A percentile compares a stretch with the other conserved stretches of the same genome.
Conservation (phyloP, 1,139 yeast species). For the Zhuliangozyma blackwelliae region DNA sequence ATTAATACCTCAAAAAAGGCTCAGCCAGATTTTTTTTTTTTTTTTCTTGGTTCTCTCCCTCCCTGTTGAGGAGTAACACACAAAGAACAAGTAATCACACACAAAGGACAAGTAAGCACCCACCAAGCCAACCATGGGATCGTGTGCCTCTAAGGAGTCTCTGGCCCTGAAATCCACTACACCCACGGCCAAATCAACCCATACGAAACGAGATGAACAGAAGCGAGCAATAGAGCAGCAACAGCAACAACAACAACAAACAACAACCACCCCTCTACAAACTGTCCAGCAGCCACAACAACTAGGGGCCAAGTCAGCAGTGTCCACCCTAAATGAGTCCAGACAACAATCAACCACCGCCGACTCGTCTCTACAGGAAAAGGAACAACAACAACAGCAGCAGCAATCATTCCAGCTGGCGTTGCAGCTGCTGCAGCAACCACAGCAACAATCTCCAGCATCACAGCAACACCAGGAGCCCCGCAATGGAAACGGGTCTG, state of each 20-base stretch:
- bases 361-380: slow-evolving; percentile 6
- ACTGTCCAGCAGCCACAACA: no score
- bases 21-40: not conserved
- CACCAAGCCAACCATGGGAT: slow-evolving; percentile 10
- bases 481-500: not conserved
- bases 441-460: not conserved
- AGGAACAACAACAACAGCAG: not conserved
- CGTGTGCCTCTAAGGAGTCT: slow-evolving; percentile 12
- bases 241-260: slow-evolving; percentile 3
- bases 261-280: slow-evolving; percentile 1
- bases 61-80: not conserved
- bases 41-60: not conserved
- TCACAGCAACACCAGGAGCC: not conserved
- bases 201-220: slow-evolving; percentile 12
- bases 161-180: slow-evolving; percentile 1
- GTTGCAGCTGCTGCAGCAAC: not conserved
- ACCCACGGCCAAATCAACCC: slow-evolving; percentile 5
- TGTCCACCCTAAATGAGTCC: no score
- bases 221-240: slow-evolving; percentile 7
- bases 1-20: no score
- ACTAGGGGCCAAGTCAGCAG: no score
- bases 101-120: no score
- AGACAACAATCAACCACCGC: slow-evolving; percentile 3
- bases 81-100: no score
- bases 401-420: no score